These are phyloP conservation scores for Cryptococcus sp. DNA, from an alignment of 1,284 basidiomycete species.

Conservation along the genomic window DNA sequence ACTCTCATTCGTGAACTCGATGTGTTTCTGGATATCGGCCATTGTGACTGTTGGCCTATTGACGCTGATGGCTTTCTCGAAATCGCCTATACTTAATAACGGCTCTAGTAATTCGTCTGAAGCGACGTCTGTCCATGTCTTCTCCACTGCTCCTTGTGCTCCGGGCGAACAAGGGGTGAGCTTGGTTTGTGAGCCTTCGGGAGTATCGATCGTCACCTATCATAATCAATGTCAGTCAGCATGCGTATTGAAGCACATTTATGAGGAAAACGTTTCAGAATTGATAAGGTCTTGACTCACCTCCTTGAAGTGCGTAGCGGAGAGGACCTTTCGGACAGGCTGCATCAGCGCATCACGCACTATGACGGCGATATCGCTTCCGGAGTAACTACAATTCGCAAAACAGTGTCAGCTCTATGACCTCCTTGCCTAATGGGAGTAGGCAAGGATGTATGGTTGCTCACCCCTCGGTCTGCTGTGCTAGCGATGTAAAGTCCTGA, in stretches of 20 bases:
- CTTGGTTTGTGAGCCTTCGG: conserved; percentile 60
- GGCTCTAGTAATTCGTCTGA: conserved; percentile 90
- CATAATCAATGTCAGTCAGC: conserved; percentile 3
- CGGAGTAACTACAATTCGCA: conserved; percentile 67
- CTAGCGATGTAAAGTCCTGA: conserved; percentile 80
- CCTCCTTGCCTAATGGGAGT: not conserved
- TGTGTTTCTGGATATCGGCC: conserved; percentile 85
- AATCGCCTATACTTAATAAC: conserved; percentile 74
- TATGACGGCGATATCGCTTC: conserved; percentile 92
- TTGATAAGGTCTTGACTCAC: conserved; percentile 34
- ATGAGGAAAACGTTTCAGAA: not conserved
- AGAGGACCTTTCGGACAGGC: conserved; percentile 92
- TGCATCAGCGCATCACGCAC: conserved; percentile 99
- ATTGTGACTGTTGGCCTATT: conserved; percentile 87
- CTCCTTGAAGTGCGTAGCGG: conserved; percentile 91
- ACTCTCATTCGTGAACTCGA: conserved; percentile 85
- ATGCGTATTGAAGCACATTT: not conserved
- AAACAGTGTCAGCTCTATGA: not conserved
- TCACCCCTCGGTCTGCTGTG: conserved; percentile 82
- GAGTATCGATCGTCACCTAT: conserved; percentile 50
- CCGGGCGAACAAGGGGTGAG: conserved; percentile 93
- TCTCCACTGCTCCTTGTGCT: conserved; percentile 81
- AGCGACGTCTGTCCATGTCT: conserved; percentile 88
- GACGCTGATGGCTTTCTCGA: conserved; percentile 77
- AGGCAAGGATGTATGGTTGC: conserved; percentile 23